Evolutionary conservation across 352 stramenopile species (phyloP).

Genomic region (Thraustotheca clavata): DNA sequence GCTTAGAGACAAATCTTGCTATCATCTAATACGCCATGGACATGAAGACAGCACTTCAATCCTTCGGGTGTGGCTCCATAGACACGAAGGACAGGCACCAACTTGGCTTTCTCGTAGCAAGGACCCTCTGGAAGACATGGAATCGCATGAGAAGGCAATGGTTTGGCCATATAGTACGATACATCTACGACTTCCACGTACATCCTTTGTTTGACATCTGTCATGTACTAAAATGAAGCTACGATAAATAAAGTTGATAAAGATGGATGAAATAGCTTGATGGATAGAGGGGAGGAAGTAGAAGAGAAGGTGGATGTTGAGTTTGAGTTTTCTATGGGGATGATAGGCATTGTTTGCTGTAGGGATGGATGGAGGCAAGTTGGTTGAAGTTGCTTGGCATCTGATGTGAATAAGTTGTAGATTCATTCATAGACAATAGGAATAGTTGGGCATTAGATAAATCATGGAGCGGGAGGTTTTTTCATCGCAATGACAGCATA

Average conservation of each 20-base stretch:
- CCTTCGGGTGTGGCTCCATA: constrained; percentile 85
- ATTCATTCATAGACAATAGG: not conserved
- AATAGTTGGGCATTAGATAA: not conserved
- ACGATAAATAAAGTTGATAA: too few relatives aligned
- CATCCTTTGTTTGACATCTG: too few relatives aligned
- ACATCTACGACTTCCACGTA: constrained; percentile 70
- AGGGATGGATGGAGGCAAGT: too few relatives aligned
- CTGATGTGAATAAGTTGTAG: not conserved
- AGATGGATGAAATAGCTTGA: too few relatives aligned
- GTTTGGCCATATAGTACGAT: constrained; percentile 69
- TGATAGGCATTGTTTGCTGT: not conserved
- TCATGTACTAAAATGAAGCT: too few relatives aligned
- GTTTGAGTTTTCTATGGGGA: too few relatives aligned
- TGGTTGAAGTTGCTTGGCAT: not conserved
- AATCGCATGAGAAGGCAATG: constrained; percentile 45
- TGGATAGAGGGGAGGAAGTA: too few relatives aligned
- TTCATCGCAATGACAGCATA: constrained; percentile 19
- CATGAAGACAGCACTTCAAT: constrained; percentile 83
- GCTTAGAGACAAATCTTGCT: not conserved
- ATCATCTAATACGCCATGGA: constrained; percentile 59
- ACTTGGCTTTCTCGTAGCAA: constrained; percentile 52
- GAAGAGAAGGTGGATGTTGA: too few relatives aligned
- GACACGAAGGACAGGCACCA: constrained; percentile 82
- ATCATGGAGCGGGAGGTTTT: constrained; percentile 1
- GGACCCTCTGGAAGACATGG: constrained; percentile 39